Percentiles rank a stretch among this genome's conserved stretches.
These are phyloP conservation scores for Eutrema japonicum DNA, from an alignment of 345 rosid species.

Conservation along the genomic window DNA sequence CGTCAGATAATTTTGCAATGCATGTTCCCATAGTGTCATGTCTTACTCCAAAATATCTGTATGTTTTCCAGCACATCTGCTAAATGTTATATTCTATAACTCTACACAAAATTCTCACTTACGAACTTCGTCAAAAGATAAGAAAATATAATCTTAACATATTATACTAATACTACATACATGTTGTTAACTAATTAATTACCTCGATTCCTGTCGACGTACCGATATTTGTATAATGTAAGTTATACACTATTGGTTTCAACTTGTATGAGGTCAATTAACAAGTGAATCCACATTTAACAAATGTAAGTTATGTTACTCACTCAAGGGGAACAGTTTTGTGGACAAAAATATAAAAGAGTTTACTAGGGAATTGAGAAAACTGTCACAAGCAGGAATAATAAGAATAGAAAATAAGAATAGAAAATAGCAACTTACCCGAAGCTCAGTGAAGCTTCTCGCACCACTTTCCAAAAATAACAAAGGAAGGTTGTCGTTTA, in stretches of 20 bases:
- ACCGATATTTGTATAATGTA: conserved; percentile 24
- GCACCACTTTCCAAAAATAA: conserved; percentile 44
- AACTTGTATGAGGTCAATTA: conserved; percentile 20
- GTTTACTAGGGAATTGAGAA: conserved; percentile 36
- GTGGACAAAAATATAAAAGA: conserved; percentile 9
- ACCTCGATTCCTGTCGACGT: conserved; percentile 26
- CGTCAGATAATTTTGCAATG: not conserved
- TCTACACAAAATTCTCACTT: not conserved
- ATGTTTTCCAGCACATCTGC: not conserved
- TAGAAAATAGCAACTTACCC: conserved; percentile 36
- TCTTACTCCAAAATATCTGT: not conserved
- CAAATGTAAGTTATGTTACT: conserved; percentile 1
- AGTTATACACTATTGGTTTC: conserved; percentile 25
- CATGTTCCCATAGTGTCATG: conserved; percentile 5
- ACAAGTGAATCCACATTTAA: conserved; percentile 7
- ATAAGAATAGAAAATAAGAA: conserved; percentile 26
- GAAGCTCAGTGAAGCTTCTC: conserved; percentile 44
- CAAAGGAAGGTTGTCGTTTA: conserved; percentile 36
- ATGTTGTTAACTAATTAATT: not conserved
- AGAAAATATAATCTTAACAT: conserved; percentile 9
- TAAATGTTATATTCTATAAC: not conserved
- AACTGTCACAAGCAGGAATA: conserved; percentile 22
- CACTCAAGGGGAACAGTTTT: conserved; percentile 12
- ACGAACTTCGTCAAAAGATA: conserved; percentile 4
- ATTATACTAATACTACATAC: not conserved